A percentile compares a stretch with the other conserved stretches of the same genome.
These are phyloP conservation scores for Ballota nigra DNA, from an alignment of 257 asterid genomes.

Conservation along the genomic window DNA sequence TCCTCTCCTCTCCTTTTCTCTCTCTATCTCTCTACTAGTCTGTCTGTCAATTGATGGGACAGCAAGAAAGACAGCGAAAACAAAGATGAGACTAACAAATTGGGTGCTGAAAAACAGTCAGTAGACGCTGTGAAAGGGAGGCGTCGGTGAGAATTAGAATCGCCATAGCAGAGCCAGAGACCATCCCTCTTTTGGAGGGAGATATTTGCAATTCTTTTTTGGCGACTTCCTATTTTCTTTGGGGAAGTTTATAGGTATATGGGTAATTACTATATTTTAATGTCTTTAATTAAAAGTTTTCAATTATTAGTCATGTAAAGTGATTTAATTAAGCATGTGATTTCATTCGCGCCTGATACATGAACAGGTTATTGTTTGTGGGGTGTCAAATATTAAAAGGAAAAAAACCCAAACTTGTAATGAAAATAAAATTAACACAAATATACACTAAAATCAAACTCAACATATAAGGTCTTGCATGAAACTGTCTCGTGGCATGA, in stretches of 20 bases:
- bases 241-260: not conserved
- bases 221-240: not conserved
- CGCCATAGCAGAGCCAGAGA: not conserved
- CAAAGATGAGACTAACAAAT: not conserved
- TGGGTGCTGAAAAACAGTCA: slow-evolving; percentile 22
- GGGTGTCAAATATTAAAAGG: too few relatives aligned
- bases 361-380: too few relatives aligned
- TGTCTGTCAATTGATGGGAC: slow-evolving; percentile 22
- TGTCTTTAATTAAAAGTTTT: not conserved
- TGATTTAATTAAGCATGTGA: too few relatives aligned
- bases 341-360: too few relatives aligned
- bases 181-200: not conserved
- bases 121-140: slow-evolving; percentile 15
- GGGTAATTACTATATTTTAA: not conserved
- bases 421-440: too few relatives aligned
- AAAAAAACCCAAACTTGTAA: too few relatives aligned
- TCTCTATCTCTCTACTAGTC: slow-evolving; percentile 9
- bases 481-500: too few relatives aligned
- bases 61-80: slow-evolving; percentile 8
- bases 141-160: slow-evolving; percentile 10
- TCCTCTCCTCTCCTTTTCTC: not conserved
- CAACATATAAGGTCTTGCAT: too few relatives aligned
- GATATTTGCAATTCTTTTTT: not conserved
- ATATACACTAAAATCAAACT: too few relatives aligned
- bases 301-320: slow-evolving; percentile 9